Evolutionary conservation across 768 basidiomycete genomes (phyloP).

Genomic region (Termitomyces sp.): DNA sequence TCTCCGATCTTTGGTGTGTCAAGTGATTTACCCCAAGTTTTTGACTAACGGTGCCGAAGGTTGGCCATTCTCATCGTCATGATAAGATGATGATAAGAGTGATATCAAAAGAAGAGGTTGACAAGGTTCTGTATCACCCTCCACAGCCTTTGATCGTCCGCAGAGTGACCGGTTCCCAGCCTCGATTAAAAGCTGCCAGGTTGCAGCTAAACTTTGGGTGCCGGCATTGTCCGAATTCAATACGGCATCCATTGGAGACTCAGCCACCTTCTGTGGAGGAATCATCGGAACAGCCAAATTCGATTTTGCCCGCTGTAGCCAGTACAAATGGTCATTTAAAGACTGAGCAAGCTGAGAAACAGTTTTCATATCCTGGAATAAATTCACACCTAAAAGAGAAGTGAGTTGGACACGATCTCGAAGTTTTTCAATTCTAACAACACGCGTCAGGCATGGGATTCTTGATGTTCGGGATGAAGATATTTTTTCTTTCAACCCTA

Average conservation of each 20-base stretch:
- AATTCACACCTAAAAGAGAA: slow-evolving; percentile 58
- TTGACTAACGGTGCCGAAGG: slow-evolving; percentile 25
- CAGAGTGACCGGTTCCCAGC: slow-evolving; percentile 10
- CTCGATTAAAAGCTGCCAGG: slow-evolving; percentile 22
- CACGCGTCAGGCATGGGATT: slow-evolving; percentile 43
- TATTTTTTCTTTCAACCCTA: slow-evolving; percentile 24
- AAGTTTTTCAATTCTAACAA: slow-evolving; percentile 3
- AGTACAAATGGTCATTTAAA: neutral
- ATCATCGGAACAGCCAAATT: neutral
- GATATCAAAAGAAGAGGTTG: slow-evolving; percentile 15
- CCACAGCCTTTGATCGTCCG: slow-evolving; percentile 9
- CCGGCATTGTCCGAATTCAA: slow-evolving; percentile 36
- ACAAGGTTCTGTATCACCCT: slow-evolving; percentile 14
- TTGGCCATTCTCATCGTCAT: slow-evolving; percentile 63
- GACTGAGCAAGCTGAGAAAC: neutral
- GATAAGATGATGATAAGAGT: slow-evolving; percentile 39
- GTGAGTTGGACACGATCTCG: slow-evolving; percentile 29
- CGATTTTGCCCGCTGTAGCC: neutral
- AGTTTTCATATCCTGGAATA: slow-evolving; percentile 49
- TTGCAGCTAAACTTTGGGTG: slow-evolving; percentile 42
- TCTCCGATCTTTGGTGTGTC: slow-evolving; percentile 39
- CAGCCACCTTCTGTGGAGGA: neutral
- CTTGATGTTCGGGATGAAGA: slow-evolving; percentile 48
- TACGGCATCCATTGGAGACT: neutral
- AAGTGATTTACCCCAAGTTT: neutral